Evolutionary conservation across 2,329 filamentous ascomycete species (phyloP).

Genomic region (Hypoxylon sp.): DNA sequence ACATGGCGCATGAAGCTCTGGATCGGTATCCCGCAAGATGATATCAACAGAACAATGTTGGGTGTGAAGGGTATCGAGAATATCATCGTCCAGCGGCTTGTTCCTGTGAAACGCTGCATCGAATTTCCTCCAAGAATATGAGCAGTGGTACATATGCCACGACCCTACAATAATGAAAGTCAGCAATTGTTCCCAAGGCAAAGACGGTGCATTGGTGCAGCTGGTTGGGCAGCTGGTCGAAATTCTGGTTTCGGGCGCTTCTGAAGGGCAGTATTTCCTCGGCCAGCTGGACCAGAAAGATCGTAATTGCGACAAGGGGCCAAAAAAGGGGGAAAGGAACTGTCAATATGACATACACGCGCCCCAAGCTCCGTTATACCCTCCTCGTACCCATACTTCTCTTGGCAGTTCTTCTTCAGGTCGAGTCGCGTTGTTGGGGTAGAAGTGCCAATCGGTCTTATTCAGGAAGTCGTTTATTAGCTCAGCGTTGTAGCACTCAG

Average conservation of each 20-base stretch:
- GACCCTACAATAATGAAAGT: not conserved
- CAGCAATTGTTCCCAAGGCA: not conserved
- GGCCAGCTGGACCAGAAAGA: not conserved
- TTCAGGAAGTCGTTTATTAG: conserved; percentile 18
- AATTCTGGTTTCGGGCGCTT: no score
- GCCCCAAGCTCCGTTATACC: conserved; percentile 22
- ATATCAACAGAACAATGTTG: conserved; percentile 12
- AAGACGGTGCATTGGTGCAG: not conserved
- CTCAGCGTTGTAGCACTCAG: conserved; percentile 18
- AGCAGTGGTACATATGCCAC: conserved; percentile 25
- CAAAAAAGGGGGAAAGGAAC: not conserved
- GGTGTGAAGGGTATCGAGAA: conserved; percentile 18
- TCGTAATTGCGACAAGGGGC: not conserved
- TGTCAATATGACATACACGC: not conserved
- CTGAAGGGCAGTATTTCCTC: not conserved
- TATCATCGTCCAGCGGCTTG: conserved; percentile 20
- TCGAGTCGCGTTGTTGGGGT: conserved; percentile 17
- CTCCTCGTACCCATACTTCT: conserved; percentile 11
- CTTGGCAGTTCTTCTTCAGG: conserved; percentile 13
- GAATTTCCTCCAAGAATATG: conserved; percentile 18
- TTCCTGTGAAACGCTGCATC: conserved; percentile 11
- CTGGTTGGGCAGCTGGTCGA: no score
- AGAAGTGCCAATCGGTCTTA: conserved; percentile 23
- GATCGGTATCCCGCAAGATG: conserved; percentile 12
- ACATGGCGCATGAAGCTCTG: conserved; percentile 6